These are phyloP conservation scores for Limnanthes douglasii DNA, from an alignment of 345 rosid genomes.

Conservation along the genomic window DNA sequence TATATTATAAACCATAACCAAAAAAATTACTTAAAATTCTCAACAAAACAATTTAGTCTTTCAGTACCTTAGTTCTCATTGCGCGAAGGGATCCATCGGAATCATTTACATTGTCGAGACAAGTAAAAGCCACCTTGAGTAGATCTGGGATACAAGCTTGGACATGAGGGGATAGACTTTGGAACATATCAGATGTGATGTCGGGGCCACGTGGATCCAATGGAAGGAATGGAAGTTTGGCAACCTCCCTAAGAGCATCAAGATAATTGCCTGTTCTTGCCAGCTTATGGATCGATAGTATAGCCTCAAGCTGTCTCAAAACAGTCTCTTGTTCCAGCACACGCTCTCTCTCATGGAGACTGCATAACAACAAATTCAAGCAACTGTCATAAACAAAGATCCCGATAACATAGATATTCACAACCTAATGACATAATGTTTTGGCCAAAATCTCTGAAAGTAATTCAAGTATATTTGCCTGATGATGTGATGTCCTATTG, in stretches of 20 bases:
- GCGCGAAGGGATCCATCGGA: conserved; percentile 84
- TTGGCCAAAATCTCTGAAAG: no score
- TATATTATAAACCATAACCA: neutral
- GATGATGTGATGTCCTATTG: no score
- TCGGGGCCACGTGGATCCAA: conserved; percentile 77
- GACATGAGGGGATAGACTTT: conserved; percentile 68
- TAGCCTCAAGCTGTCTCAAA: conserved; percentile 91
- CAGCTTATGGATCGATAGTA: conserved; percentile 63
- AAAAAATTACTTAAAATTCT: no score
- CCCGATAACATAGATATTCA: no score
- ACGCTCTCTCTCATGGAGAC: conserved; percentile 66
- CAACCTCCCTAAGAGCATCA: conserved; percentile 86
- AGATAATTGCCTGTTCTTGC: conserved; percentile 49
- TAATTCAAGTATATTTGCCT: no score
- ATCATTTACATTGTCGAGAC: conserved; percentile 78
- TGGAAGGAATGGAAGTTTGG: conserved; percentile 80
- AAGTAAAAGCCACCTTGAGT: conserved; percentile 63
- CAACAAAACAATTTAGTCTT: no score
- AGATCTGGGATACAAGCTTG: conserved; percentile 86
- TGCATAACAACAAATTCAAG: conserved; percentile 17
- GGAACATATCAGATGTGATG: conserved; percentile 29
- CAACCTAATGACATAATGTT: no score
- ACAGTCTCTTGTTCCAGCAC: conserved; percentile 82
- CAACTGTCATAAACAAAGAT: no score
- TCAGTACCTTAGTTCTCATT: conserved; percentile 80